phyloP scores from a whole-genome alignment of 345 rosid genomes.

The Litchi chinensis region DNA sequence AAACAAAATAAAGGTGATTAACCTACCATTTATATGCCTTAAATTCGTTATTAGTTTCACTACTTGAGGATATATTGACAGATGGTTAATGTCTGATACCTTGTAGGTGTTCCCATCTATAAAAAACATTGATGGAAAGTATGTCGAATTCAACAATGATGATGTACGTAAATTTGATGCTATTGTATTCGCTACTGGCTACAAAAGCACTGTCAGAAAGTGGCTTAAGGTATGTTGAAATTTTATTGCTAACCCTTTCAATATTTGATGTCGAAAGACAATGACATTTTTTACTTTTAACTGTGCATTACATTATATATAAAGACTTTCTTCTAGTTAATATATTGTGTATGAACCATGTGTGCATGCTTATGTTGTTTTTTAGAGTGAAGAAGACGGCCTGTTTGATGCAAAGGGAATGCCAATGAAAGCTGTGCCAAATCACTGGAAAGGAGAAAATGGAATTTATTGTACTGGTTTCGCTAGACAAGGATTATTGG shows the following conservation, averaged over 20 bases:
- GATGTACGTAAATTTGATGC: slow-evolving; percentile 2
- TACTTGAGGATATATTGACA: too few relatives aligned
- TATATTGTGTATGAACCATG: too few relatives aligned
- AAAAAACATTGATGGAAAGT: not conserved
- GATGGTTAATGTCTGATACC: not conserved
- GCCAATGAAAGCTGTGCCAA: not conserved
- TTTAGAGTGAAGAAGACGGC: not conserved
- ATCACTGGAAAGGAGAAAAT: slow-evolving; percentile 35
- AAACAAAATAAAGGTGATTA: not conserved
- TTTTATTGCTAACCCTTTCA: too few relatives aligned
- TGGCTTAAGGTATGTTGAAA: slow-evolving; percentile 10
- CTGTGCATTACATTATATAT: too few relatives aligned
- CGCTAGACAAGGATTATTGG: slow-evolving; percentile 38
- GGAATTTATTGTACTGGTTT: slow-evolving; percentile 47
- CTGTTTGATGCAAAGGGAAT: slow-evolving; percentile 17
- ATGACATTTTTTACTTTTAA: too few relatives aligned
- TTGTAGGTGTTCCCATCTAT: slow-evolving; percentile 4
- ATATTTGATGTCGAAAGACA: too few relatives aligned
- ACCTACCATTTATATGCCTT: too few relatives aligned
- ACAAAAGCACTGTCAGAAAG: slow-evolving; percentile 10
- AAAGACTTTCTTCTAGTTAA: too few relatives aligned
- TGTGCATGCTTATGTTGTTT: too few relatives aligned
- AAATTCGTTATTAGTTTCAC: too few relatives aligned
- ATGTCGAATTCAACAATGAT: not conserved
- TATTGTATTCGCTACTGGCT: slow-evolving; percentile 20